A percentile compares a stretch with the other conserved stretches of the same genome.
Evolutionary conservation across 306 rosid species (phyloP).

Genomic region (Canavalia gladiata): DNA sequence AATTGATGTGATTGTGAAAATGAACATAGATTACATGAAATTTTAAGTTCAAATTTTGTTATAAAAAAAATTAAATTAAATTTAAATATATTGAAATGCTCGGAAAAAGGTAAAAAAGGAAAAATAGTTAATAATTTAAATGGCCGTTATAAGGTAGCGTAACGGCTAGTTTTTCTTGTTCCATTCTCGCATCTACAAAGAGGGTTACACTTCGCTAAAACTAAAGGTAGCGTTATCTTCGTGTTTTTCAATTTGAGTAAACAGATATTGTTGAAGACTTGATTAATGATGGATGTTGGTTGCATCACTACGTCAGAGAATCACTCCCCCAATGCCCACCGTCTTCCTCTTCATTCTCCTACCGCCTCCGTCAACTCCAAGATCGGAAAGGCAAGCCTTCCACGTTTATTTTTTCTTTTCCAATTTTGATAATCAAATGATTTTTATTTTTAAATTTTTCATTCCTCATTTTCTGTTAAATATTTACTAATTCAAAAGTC

Average conservation of each 20-base stretch:
- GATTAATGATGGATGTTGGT: constrained; percentile 62
- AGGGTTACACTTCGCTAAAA: not conserved
- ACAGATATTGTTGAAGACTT: not conserved
- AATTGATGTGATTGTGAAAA: no score
- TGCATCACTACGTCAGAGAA: constrained; percentile 55
- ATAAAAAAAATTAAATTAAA: not conserved
- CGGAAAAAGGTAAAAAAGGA: not conserved
- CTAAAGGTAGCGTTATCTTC: not conserved
- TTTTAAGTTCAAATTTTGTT: no score
- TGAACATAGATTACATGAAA: no score
- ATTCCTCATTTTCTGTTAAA: not conserved
- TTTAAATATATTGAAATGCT: not conserved
- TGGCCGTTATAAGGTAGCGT: constrained; percentile 22
- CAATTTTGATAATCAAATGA: constrained; percentile 12
- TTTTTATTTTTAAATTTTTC: not conserved
- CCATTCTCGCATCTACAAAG: not conserved
- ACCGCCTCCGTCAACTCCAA: constrained; percentile 59
- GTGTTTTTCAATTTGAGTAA: not conserved
- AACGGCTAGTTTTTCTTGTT: constrained; percentile 51
- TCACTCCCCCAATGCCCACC: constrained; percentile 33
- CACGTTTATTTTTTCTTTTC: not conserved
- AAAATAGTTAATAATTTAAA: constrained; percentile 15
- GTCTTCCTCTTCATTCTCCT: constrained; percentile 44
- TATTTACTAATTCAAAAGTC: constrained; percentile 39
- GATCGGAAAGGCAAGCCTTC: constrained; percentile 64